Percentiles rank a stretch among this genome's conserved stretches.
These are phyloP conservation scores for California macrophylla DNA, from an alignment of 441 rosid genomes.

Conservation along the genomic window DNA sequence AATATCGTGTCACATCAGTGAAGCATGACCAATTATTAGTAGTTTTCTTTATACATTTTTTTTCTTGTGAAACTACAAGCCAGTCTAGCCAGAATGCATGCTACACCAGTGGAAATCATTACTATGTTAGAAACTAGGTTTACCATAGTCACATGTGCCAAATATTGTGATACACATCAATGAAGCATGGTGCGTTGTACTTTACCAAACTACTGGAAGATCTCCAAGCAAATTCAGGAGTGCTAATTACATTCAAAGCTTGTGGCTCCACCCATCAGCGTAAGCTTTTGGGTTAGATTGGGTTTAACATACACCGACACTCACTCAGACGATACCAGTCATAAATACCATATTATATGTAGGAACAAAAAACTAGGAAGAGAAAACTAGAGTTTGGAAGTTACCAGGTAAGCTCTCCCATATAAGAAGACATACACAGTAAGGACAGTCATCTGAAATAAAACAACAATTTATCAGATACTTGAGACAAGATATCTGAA, in stretches of 20 bases:
- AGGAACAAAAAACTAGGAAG: not conserved
- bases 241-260: not conserved
- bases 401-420: conserved; percentile 92
- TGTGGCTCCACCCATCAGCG: not conserved
- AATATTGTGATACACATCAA: not conserved
- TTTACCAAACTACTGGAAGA: not conserved
- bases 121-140: not conserved
- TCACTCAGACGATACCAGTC: not conserved
- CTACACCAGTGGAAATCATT: not conserved
- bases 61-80: conserved; percentile 1
- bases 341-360: not conserved
- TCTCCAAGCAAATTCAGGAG: not conserved
- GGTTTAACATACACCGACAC: not conserved
- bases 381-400: conserved; percentile 16
- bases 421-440: conserved; percentile 82
- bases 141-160: not conserved
- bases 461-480: not conserved
- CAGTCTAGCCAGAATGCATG: not conserved
- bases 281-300: too few species aligned
- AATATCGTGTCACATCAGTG: not conserved
- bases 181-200: not conserved
- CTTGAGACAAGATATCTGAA: not conserved
- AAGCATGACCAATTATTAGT: not conserved
- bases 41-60: not conserved
- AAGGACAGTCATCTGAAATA: conserved; percentile 71